A percentile compares a stretch with the other conserved stretches of the same genome.
phyloP scores from a whole-genome alignment of 2,329 filamentous ascomycete genomes.

The Metarhizium guizhouense region DNA sequence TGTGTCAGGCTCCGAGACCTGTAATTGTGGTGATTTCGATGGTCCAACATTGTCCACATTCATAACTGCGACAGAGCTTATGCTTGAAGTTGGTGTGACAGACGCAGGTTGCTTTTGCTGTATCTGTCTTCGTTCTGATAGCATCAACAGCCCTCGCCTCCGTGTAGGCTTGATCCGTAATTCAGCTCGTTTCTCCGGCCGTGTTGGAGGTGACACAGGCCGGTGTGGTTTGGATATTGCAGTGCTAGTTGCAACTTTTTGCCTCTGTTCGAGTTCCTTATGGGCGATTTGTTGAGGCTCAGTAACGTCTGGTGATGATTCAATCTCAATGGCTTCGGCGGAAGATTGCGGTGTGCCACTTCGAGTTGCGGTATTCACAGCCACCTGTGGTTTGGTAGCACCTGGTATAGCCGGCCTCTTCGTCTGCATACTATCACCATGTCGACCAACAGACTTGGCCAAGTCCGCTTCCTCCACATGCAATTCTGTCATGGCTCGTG shows the following conservation, averaged over 20 bases:
- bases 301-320: background rate
- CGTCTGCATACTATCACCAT: background rate
- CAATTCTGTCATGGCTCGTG: background rate
- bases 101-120: background rate
- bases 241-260: background rate
- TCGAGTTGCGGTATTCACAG: background rate
- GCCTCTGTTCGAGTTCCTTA: background rate
- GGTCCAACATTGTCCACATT: background rate
- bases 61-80: rapidly evolving
- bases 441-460: background rate
- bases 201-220: background rate
- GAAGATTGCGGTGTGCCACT: background rate
- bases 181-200: constrained; percentile 29
- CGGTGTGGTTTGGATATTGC: background rate
- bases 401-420: background rate
- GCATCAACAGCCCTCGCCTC: constrained; percentile 38
- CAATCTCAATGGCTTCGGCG: background rate
- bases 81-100: background rate
- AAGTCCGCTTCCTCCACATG: background rate
- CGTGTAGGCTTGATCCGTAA: constrained; percentile 37
- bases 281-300: background rate
- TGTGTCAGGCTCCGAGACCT: background rate
- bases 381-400: background rate
- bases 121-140: constrained; percentile 25
- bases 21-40: background rate